A percentile compares a stretch with the other conserved stretches of the same genome.
phyloP scores from a whole-genome alignment of 2,329 filamentous ascomycete genomes.

The Orbilia blumenaviensis region DNA sequence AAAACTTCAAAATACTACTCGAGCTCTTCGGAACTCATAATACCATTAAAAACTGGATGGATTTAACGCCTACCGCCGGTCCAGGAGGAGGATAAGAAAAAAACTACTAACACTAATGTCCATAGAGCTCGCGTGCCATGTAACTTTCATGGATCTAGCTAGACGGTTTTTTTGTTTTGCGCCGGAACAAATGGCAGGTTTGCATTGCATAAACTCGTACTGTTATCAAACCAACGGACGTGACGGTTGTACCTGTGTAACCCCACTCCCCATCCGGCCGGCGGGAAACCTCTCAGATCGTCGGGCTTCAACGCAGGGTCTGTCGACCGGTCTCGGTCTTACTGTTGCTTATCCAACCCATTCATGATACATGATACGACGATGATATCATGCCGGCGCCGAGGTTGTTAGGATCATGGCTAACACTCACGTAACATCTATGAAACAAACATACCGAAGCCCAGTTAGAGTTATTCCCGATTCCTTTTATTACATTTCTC shows the following conservation, averaged over 20 bases:
- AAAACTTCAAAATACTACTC: not conserved
- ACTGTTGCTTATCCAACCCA: not conserved
- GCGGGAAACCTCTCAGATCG: not conserved
- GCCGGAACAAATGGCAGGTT: not conserved
- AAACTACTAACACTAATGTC: too few species aligned
- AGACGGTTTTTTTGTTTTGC: too few species aligned
- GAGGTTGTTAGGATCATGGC: too few species aligned
- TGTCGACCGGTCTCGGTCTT: not conserved
- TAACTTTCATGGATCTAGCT: too few species aligned
- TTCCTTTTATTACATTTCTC: conserved; percentile 19
- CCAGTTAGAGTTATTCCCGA: not conserved
- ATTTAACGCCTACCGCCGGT: too few species aligned
- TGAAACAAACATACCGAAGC: not conserved
- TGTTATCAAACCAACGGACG: not conserved
- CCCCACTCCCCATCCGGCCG: not conserved
- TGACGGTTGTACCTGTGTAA: conserved; percentile 5
- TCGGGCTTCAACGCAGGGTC: not conserved
- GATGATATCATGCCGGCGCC: not conserved
- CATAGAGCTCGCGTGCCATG: not conserved
- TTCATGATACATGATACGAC: not conserved
- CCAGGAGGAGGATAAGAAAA: not conserved
- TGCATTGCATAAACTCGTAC: not conserved
- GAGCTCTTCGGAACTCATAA: not conserved
- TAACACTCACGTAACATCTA: not conserved
- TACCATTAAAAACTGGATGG: too few species aligned